Conservation (phyloP, 2,329 filamentous ascomycete genomes). For the Colletotrichum eleusines region DNA sequence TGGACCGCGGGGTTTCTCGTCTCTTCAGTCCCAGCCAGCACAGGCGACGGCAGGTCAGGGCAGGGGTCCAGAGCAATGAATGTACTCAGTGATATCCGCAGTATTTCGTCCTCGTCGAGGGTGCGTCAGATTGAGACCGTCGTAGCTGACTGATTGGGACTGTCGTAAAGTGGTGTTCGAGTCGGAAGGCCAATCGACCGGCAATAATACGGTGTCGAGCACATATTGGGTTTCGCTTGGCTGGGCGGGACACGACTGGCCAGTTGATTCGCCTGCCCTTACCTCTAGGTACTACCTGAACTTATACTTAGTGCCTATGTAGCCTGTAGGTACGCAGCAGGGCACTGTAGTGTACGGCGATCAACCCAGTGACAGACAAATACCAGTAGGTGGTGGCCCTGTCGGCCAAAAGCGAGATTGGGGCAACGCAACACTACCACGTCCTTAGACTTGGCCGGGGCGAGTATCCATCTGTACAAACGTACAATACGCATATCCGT, state of each 20-base stretch:
- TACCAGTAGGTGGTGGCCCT: no score
- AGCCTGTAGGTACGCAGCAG: no score
- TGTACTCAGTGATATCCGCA: no score
- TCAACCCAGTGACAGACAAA: neutral
- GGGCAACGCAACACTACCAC: no score
- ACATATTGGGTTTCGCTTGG: slow-evolving; percentile 25
- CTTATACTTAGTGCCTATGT: no score
- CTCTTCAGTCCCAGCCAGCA: no score
- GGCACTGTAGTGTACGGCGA: no score
- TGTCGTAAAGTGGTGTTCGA: neutral
- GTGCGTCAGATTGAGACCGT: neutral
- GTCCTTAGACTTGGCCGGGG: neutral
- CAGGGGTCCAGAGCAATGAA: neutral
- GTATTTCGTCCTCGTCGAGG: no score
- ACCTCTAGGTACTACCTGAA: no score
- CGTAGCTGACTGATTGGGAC: slow-evolving; percentile 1
- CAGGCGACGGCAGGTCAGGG: no score
- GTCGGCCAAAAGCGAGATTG: slow-evolving; percentile 7
- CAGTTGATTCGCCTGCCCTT: slow-evolving; percentile 15
- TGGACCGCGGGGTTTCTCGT: slow-evolving; percentile 8
- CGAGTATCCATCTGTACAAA: neutral
- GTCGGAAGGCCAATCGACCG: slow-evolving; percentile 17
- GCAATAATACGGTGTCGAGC: slow-evolving; percentile 33
- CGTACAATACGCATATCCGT: no score
- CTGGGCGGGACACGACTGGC: slow-evolving; percentile 21